Evolutionary conservation across 2,329 filamentous ascomycete species (phyloP).

Genomic region (Aspergillus candidus): DNA sequence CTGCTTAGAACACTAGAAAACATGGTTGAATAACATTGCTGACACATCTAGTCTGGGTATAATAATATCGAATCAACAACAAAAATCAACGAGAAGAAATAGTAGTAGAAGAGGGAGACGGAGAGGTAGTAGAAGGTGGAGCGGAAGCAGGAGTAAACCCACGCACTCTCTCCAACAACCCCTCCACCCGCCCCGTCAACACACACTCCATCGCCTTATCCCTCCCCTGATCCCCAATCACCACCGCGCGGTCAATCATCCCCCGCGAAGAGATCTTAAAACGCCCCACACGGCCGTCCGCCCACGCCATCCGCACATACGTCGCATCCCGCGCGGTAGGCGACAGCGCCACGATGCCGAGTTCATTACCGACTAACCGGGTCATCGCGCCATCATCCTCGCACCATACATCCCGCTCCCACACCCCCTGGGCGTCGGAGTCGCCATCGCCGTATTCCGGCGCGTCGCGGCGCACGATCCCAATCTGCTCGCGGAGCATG

Average conservation of each 20-base stretch:
- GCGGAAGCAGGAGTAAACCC: too few relatives aligned
- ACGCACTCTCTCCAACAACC: constrained; percentile 18
- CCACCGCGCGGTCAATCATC: constrained; percentile 36
- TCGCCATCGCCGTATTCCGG: constrained; percentile 11
- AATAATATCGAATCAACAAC: too few relatives aligned
- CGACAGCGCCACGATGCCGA: constrained; percentile 32
- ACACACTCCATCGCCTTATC: constrained; percentile 33
- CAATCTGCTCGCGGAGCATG: constrained; percentile 29
- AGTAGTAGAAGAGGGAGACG: too few relatives aligned
- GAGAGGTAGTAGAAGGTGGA: too few relatives aligned
- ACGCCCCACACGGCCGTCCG: constrained; percentile 38
- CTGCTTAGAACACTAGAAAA: too few relatives aligned
- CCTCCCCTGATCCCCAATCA: constrained; percentile 36
- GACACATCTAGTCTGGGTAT: too few relatives aligned
- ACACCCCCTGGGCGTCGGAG: constrained; percentile 11
- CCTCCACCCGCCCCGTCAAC: constrained; percentile 32
- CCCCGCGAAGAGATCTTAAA: constrained; percentile 39
- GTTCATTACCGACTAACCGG: constrained; percentile 13
- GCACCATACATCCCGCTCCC: constrained; percentile 13
- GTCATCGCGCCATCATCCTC: constrained; percentile 9
- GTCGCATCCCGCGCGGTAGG: constrained; percentile 34
- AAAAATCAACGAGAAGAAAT: too few relatives aligned
- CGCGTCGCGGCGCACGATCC: constrained; percentile 11
- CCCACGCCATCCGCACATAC: constrained; percentile 41
- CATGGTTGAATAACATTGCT: too few relatives aligned